A percentile compares a stretch with the other conserved stretches of the same genome.
Conservation (phyloP, 169 alveolate genomes). For the Eimeria mitis region DNA sequence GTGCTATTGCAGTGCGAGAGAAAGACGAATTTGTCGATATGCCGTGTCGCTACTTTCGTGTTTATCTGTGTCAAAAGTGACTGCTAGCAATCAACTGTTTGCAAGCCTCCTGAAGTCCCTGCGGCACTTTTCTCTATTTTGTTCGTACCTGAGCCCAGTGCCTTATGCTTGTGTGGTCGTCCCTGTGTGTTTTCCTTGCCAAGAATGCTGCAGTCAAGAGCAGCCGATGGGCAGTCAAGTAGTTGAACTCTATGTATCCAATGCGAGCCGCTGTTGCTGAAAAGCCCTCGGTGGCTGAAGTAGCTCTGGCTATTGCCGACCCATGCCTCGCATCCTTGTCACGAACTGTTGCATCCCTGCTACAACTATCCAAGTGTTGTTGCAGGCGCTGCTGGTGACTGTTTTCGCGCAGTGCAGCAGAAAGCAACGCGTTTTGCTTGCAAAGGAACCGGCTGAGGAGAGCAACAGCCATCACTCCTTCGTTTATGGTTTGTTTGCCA, state of each 20-base stretch:
- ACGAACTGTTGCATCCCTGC: neutral
- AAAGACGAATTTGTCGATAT: neutral
- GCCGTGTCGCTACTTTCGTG: too few species aligned
- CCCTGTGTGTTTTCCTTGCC: conserved; percentile 73
- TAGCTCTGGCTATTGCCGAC: neutral
- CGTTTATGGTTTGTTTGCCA: conserved; percentile 51
- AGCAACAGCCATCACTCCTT: conserved; percentile 50
- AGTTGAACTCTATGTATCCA: conserved; percentile 74
- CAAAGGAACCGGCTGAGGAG: conserved; percentile 60
- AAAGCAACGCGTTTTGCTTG: conserved; percentile 36
- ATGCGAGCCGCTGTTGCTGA: conserved; percentile 51
- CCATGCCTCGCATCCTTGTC: neutral
- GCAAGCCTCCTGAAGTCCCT: neutral
- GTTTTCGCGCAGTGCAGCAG: conserved; percentile 31
- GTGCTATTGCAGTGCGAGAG: neutral
- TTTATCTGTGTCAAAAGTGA: neutral
- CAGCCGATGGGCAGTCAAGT: conserved; percentile 78
- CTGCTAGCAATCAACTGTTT: neutral
- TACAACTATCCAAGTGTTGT: neutral
- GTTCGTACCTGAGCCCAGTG: conserved; percentile 82
- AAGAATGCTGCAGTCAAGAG: conserved; percentile 74
- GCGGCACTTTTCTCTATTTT: neutral
- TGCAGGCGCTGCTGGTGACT: conserved; percentile 1
- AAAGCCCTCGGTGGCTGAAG: neutral
- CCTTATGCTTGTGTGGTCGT: conserved; percentile 62